A percentile compares a stretch with the other conserved stretches of the same genome.
These are phyloP conservation scores for Neurospora hispaniola DNA, from an alignment of 495 filamentous ascomycete species.

Conservation along the genomic window DNA sequence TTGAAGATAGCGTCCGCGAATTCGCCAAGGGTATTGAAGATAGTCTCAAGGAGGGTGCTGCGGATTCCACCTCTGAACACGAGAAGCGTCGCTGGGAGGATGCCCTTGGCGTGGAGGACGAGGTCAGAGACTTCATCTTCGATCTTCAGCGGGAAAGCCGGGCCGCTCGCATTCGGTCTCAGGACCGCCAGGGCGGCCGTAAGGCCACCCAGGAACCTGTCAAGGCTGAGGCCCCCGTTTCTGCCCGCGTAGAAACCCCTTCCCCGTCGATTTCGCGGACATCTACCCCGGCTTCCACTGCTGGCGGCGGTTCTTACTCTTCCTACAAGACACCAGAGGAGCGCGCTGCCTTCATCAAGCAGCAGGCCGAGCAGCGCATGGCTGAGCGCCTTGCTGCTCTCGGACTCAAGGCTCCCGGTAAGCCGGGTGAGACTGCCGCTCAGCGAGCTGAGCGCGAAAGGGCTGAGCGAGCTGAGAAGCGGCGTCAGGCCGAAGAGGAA, in stretches of 20 bases:
- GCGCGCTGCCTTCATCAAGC: constrained; percentile 88
- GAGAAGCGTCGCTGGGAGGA: constrained; percentile 95
- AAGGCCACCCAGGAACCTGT: constrained; percentile 34
- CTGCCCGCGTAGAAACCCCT: constrained; percentile 25
- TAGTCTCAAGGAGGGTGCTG: constrained; percentile 70
- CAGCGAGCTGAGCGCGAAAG: constrained; percentile 84
- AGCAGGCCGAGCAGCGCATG: constrained; percentile 94
- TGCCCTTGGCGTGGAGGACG: constrained; percentile 89
- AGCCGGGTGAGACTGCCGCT: constrained; percentile 61
- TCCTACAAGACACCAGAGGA: constrained; percentile 87
- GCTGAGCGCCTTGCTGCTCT: constrained; percentile 93
- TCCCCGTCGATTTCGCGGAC: constrained; percentile 32
- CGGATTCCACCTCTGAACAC: constrained; percentile 60
- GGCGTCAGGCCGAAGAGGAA: constrained; percentile 86
- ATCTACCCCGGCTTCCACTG: constrained; percentile 32
- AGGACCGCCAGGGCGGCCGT: constrained; percentile 45
- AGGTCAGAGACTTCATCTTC: constrained; percentile 94
- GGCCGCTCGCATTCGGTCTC: constrained; percentile 59
- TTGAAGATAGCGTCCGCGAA: constrained; percentile 92
- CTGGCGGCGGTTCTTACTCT: constrained; percentile 50
- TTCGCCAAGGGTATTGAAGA: constrained; percentile 77
- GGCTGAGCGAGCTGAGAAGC: constrained; percentile 74
- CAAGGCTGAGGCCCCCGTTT: constrained; percentile 29
- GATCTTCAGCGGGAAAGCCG: constrained; percentile 81
- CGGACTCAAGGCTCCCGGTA: constrained; percentile 71